Conservation (phyloP, 2,329 filamentous ascomycete genomes). For the Dothistroma septosporum region DNA sequence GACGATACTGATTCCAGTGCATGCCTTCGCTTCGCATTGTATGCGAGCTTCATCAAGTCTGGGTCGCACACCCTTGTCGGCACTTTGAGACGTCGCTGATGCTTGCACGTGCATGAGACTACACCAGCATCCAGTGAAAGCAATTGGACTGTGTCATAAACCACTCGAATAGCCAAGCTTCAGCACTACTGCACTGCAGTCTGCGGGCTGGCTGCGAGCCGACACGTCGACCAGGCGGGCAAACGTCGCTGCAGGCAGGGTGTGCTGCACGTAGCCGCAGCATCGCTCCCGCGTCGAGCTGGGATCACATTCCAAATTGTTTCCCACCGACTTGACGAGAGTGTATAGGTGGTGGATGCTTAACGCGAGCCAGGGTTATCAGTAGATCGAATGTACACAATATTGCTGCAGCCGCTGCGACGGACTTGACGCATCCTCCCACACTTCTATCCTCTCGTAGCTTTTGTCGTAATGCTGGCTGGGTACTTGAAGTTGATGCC, state of each 20-base stretch:
- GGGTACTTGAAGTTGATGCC: background rate
- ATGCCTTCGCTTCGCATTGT: background rate
- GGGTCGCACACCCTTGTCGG: background rate
- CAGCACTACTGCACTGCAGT: background rate
- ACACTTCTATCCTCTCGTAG: background rate
- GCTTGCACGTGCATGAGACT: background rate
- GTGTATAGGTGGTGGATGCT: background rate
- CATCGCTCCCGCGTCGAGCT: background rate
- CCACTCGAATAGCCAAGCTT: background rate
- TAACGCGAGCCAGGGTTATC: background rate
- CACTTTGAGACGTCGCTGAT: background rate
- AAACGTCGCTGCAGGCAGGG: conserved; percentile 4
- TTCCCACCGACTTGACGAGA: background rate
- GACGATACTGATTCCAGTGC: background rate
- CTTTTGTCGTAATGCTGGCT: background rate
- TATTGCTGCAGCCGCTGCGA: background rate
- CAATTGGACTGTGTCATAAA: background rate
- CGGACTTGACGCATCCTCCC: background rate
- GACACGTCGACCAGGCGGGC: background rate
- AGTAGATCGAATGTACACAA: background rate
- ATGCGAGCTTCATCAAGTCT: background rate
- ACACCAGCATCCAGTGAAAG: background rate
- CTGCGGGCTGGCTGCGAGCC: background rate
- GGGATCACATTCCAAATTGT: background rate
- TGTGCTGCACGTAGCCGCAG: background rate